Evolutionary conservation across 2,329 filamentous ascomycete genomes (phyloP).

Genomic region (Annulohypoxylon truncatum): DNA sequence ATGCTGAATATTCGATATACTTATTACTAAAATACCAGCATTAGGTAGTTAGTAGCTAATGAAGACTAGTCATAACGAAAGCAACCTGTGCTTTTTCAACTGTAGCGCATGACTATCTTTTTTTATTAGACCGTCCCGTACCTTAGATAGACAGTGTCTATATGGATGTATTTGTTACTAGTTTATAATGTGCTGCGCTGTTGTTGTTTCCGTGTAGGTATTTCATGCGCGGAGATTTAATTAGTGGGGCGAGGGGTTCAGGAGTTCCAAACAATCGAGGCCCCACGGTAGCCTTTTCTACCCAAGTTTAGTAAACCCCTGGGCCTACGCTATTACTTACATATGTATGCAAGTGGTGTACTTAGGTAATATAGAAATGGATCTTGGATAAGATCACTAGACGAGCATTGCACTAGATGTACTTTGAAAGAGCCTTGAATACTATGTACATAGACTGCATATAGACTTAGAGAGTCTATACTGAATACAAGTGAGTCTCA

Average conservation of each 20-base stretch:
- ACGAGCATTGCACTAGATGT: too few species aligned
- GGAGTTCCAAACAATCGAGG: conserved; percentile 17
- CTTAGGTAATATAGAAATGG: too few species aligned
- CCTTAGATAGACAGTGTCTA: background rate
- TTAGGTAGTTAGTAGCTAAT: too few species aligned
- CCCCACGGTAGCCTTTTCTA: conserved; percentile 21
- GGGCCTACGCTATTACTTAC: background rate
- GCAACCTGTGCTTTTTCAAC: background rate
- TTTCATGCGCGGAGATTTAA: conserved; percentile 35
- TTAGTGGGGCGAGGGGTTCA: conserved; percentile 35
- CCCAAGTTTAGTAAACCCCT: background rate
- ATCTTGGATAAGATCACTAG: background rate
- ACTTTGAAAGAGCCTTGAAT: too few species aligned
- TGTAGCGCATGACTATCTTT: background rate
- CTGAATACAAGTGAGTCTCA: background rate
- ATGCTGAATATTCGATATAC: too few species aligned
- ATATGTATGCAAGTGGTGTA: background rate
- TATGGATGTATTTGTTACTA: conserved; percentile 2
- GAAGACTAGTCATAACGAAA: too few species aligned
- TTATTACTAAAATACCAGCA: too few species aligned
- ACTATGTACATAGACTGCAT: background rate
- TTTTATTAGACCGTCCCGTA: background rate
- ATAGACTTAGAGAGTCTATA: background rate
- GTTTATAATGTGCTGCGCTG: too few species aligned
- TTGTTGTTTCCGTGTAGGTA: background rate